Base-by-base conservation (phyloP, 768 basidiomycete species). In the Calocera viscosa region DNA sequence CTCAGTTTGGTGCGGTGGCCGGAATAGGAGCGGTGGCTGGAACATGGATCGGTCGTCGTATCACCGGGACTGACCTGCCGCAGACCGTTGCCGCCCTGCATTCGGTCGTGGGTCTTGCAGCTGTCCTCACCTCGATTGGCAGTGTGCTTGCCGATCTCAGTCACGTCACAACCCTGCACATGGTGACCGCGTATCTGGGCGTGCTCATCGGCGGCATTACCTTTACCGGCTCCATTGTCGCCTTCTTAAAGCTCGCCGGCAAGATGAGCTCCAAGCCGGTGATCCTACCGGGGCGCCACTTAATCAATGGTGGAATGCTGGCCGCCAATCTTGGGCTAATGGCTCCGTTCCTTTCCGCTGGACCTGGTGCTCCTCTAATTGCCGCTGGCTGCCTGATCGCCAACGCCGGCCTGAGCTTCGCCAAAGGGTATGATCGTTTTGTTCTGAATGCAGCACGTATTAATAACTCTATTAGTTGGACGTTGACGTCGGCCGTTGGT, bases 401-500 rank as follows among this genome's bases (percentile, higher is more conserved):
- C 19, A 92, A 89, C 71, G 80, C 91, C 1, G 69, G 84, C 1
- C 78, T 94, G 65, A 91, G 89, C 72, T 93, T 93, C 76, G 81
- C 89, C 68, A 90, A 91, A 73, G 91, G 91, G 2, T 89, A 81
- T 30, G 53, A 8, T 60, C 53, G 14, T 28, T 11, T 26, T 60
- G 19, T 26, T 19, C 2, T 60, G 7, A 32, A 5, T 32, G 30
- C 5, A 19, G 8, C 7, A 3, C 43, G 5, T 19, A 7, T 24
- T 47, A 19, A 47, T 19, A 7, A 3, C 24, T 3, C 7, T 47
- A 7, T 47, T 32, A 60, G 53, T 2, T 72, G 72, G 75, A 94
- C 91, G 0, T 90, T 89, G 1, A 92, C 91, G 10, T 88, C 91
- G 14, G 89, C 91, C n/a, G 90, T 94, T 69, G 91, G 91, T 64